Percentiles rank a stretch among this genome's conserved stretches.
Conservation (phyloP, 2,329 filamentous ascomycete genomes). For the Neophaeococcomyces mojaviensis region DNA sequence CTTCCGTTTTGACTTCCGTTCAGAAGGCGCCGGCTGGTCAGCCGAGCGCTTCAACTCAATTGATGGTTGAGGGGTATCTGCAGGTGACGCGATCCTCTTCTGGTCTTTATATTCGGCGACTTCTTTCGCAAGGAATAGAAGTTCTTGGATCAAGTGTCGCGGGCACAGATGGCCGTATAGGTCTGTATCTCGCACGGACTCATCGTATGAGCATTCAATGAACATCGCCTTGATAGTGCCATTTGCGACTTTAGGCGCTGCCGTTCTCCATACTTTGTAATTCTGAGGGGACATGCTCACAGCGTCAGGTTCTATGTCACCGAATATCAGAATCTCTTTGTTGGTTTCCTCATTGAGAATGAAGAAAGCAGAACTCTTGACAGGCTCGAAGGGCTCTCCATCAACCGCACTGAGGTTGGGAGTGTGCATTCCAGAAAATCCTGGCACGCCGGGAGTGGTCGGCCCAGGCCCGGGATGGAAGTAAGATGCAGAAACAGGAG, state of each 20-base stretch:
- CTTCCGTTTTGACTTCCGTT: neutral
- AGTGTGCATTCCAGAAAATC: constrained; percentile 16
- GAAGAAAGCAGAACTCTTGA: constrained; percentile 86
- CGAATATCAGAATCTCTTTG: constrained; percentile 83
- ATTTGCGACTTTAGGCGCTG: constrained; percentile 71
- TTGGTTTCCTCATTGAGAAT: constrained; percentile 66
- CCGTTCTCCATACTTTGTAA: constrained; percentile 74
- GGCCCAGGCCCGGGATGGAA: constrained; percentile 11
- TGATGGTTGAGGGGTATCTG: neutral
- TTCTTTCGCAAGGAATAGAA: constrained; percentile 62
- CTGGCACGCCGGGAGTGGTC: constrained; percentile 14
- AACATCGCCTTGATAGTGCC: constrained; percentile 74
- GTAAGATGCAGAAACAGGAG: constrained; percentile 1
- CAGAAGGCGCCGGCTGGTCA: neutral
- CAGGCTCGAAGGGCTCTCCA: constrained; percentile 34
- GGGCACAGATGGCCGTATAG: constrained; percentile 88
- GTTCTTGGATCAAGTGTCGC: constrained; percentile 70
- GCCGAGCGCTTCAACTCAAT: neutral
- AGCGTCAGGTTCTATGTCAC: constrained; percentile 88
- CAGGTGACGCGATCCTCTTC: constrained; percentile 14
- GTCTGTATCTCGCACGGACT: constrained; percentile 66
- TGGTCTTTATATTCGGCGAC: constrained; percentile 46
- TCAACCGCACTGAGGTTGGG: constrained; percentile 18
- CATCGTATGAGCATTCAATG: constrained; percentile 91
- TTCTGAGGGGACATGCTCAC: constrained; percentile 77